Percentiles rank a stretch among this genome's conserved stretches.
Evolutionary conservation across 2,329 filamentous ascomycete genomes (phyloP).

Genomic region (Aureobasidium sp.): DNA sequence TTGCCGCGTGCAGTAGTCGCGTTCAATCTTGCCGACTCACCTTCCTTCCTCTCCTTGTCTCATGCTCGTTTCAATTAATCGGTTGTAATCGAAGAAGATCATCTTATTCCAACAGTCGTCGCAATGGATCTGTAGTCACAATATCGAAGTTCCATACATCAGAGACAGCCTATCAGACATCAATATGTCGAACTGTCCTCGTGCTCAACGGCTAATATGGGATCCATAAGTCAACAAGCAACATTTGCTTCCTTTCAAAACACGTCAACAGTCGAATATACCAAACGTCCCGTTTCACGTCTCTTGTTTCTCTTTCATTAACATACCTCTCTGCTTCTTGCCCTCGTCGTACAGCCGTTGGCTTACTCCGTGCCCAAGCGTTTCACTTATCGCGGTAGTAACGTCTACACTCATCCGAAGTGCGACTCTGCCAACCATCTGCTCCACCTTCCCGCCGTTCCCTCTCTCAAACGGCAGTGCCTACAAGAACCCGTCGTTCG

Average conservation of each 20-base stretch:
- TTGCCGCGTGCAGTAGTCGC: not conserved
- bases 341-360: not conserved
- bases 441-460: slow-evolving; percentile 11
- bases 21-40: not conserved
- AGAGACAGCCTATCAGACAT: slow-evolving; percentile 13
- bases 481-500: slow-evolving; percentile 14
- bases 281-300: slow-evolving; percentile 14
- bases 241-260: slow-evolving; percentile 6
- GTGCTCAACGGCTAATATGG: slow-evolving; percentile 12
- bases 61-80: slow-evolving; percentile 14
- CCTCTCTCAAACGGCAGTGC: not conserved
- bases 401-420: not conserved
- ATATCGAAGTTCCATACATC: slow-evolving; percentile 8
- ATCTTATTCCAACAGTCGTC: not conserved
- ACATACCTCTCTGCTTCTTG: not conserved
- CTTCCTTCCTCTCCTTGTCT: not conserved
- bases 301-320: slow-evolving; percentile 12
- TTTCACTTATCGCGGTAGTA: slow-evolving; percentile 1
- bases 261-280: slow-evolving; percentile 11
- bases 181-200: slow-evolving; percentile 6
- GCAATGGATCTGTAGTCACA: not conserved
- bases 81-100: slow-evolving; percentile 10
- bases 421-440: not conserved
- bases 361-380: not conserved
- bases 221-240: slow-evolving; percentile 6